phyloP scores from a whole-genome alignment of 2,329 filamentous ascomycete genomes.

The Colletotrichum spinosum region DNA sequence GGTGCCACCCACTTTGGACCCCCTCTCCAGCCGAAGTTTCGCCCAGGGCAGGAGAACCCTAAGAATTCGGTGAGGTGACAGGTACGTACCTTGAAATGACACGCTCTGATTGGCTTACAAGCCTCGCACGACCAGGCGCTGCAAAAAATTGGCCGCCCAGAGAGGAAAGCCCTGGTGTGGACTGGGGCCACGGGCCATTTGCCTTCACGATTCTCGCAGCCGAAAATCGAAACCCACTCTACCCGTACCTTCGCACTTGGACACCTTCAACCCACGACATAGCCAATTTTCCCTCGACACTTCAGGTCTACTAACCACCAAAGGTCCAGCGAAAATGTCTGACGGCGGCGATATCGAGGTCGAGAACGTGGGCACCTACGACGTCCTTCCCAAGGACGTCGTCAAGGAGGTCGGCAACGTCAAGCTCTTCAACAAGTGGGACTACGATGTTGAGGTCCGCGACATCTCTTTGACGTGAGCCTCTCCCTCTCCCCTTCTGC shows the following conservation, averaged over 20 bases:
- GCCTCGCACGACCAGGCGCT: slow-evolving; percentile 46
- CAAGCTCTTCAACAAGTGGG: slow-evolving; percentile 98
- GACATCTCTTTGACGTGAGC: slow-evolving; percentile 97
- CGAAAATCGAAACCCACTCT: slow-evolving; percentile 37
- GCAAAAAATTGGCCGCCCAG: slow-evolving; percentile 47
- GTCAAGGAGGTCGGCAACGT: slow-evolving; percentile 88
- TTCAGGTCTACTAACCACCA: slow-evolving; percentile 32
- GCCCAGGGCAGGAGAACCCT: slow-evolving; percentile 56
- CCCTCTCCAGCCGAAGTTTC: slow-evolving; percentile 31
- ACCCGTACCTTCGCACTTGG: slow-evolving; percentile 30
- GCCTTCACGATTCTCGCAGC: slow-evolving; percentile 9
- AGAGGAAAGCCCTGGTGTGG: slow-evolving; percentile 21
- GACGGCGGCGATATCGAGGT: slow-evolving; percentile 95
- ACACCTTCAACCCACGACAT: slow-evolving; percentile 39
- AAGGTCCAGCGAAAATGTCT: slow-evolving; percentile 78
- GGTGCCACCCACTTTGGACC: slow-evolving; percentile 29
- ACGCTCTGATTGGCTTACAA: slow-evolving; percentile 49
- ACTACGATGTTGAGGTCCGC: slow-evolving; percentile 99
- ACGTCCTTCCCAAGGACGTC: slow-evolving; percentile 93
- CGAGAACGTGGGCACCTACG: slow-evolving; percentile 79
- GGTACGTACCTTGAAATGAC: slow-evolving; percentile 44
- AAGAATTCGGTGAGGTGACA: slow-evolving; percentile 44
- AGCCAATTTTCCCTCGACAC: slow-evolving; percentile 26
- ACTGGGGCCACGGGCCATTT: slow-evolving; percentile 7
- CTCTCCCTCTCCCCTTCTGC: slow-evolving; percentile 1